Base-by-base conservation (phyloP, 23 red algal genomes). In the Gracilaria gracilis region DNA sequence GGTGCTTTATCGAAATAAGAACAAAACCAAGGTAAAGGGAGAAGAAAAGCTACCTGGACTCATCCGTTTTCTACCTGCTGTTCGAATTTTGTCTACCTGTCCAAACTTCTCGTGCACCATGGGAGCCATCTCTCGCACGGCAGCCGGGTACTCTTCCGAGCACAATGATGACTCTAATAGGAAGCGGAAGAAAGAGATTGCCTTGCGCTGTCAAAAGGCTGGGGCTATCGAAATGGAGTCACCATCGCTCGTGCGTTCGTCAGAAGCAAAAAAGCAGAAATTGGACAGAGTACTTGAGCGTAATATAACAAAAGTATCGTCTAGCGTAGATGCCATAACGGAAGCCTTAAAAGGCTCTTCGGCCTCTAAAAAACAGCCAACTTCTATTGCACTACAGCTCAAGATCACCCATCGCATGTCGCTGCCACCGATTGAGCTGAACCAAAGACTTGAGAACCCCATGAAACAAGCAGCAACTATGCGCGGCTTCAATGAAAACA, bases 61-160 rank as follows among this genome's bases (percentile, higher is more conserved):
- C 4, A 73, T 86, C 21, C 61, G 46, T 14, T 74, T 73, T 5
- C 17, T 74, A 17, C 12, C 55, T 12, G 23, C 81, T 3, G 3
- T 84, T 36, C 54, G 55, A 40, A 21, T 67, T 11, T 14, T 84
- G 21, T 84, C 81, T 13, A 69, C 55, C 21, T 29, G 17, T 46
- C 57, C 81, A 12, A 84, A 84, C 51, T 84, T 84, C 58, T 35
- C 54, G 13, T 0, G 14, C 20, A 44, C 16, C 21, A 39, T 84
- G 11, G 81, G 81, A 19, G 81, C 1, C 13, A 67, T 9, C 25
- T 67, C 62, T 15, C 4, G 1, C 2, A 33, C 62, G 1, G 27
- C 16, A 33, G 2, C 25, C 2, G 33, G 33, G 13, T 67, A 67
- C n/a, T 67, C 69, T 36, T 36, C 32, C 32, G 6, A 74, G 16